Base-by-base conservation (phyloP, 371 early-diverging fungal species). In the Smittium mucronatum region DNA sequence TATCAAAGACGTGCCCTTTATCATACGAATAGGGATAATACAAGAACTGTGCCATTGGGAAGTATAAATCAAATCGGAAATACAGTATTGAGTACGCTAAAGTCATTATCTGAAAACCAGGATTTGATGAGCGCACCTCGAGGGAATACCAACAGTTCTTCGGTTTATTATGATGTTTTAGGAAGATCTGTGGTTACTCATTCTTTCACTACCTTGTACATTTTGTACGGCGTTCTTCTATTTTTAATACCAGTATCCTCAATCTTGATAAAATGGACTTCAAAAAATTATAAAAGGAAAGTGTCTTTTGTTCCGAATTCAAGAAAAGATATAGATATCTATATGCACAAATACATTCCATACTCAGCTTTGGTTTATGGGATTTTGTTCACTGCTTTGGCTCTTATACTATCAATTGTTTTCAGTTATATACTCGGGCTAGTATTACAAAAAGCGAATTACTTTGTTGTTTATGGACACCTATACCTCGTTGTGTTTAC, bases 1-100 rank as follows among this genome's bases (percentile, higher is more conserved):
- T 87, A 86, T 64, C 75, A 82, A 47, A 83, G 82, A 65, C 82
- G 90, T 47, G 84, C 85, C 11, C 82, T 87, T 35, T 90, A 90
- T 68, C 90, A 90, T 70, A 86, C 89, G 2, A 65, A 33, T 34
- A 17, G n/a, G 1, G 65, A 65, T 33, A 31, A 21, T n/a, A n/a
- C 34, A 2, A n/a, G 2, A 2, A 33, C 26, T 11, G n/a, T 65
- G 2, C 65, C 65, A 5, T 11, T 33, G n/a, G 65, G 65, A 31
- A 65, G 65, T 36, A n/a, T 65, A 11, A n/a, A 65, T 34, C 65
- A 65, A 34, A n/a, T 65, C 2, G 65, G 65, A 31, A 33, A 28
- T 15, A 65, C 65, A 21, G 65, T 65, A 5, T 34, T 65, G n/a
- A 65, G 34, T 33, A 34, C 65, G 5, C n/a, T 65, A 28, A 65